Evolutionary conservation across 2,329 filamentous ascomycete species (phyloP).

Genomic region (Coniochaeta prunicola): DNA sequence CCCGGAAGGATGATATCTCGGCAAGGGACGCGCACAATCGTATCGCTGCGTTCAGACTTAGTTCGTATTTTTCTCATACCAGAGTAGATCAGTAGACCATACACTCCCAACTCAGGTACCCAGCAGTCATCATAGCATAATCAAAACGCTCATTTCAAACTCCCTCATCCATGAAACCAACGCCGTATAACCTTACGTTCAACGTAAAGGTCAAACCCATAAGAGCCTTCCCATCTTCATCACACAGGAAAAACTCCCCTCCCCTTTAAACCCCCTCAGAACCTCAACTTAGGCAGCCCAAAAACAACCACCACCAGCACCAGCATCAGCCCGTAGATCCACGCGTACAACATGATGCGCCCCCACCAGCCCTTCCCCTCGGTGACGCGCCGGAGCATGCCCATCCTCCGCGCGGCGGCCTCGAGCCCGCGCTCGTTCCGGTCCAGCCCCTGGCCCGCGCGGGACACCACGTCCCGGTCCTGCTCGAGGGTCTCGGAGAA

Average conservation of each 20-base stretch:
- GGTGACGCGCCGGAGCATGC: constrained; percentile 67
- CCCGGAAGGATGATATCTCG: background rate
- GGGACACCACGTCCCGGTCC: constrained; percentile 63
- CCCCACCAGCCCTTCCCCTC: constrained; percentile 88
- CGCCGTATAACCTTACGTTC: background rate
- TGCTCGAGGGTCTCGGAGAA: constrained; percentile 66
- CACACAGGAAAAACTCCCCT: background rate
- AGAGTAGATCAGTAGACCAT: background rate
- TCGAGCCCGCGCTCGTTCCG: constrained; percentile 71
- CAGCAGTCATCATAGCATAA: background rate
- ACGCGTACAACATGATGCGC: constrained; percentile 73
- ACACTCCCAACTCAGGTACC: background rate
- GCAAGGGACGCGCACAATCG: background rate
- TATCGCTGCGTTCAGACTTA: background rate
- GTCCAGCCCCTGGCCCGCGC: constrained; percentile 69
- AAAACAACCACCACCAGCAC: constrained; percentile 73
- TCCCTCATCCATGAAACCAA: background rate
- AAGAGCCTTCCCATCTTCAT: too few species aligned
- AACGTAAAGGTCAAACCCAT: background rate
- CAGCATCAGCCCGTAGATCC: constrained; percentile 79
- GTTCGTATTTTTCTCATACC: background rate
- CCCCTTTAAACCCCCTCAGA: constrained; percentile 37
- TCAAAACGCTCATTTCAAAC: background rate
- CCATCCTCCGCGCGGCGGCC: constrained; percentile 69
- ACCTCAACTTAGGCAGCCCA: constrained; percentile 79